Evolutionary conservation across 2,329 filamentous ascomycete genomes (phyloP), one percentile per base, ranked within the genome.

Genomic region (Aureobasidium namibiae): DNA sequence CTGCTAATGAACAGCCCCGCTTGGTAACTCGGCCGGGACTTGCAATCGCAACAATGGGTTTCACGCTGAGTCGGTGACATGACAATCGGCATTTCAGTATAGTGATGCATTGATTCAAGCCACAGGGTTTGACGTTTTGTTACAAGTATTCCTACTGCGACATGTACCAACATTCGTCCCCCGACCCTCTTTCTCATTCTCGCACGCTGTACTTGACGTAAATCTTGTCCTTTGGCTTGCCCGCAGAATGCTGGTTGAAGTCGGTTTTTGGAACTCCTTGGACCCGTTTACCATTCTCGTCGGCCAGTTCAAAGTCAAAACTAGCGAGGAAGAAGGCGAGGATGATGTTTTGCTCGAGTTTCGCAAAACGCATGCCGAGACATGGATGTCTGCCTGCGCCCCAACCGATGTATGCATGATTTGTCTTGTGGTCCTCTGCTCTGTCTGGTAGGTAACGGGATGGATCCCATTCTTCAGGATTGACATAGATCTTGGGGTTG

Each of bases 401-500:
- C 64, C 62, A 63, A 1, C 62, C 62, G 8, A 63, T 13, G 36
- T 38, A 63, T 1, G 49, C 72, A 61, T 73, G 68, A 5, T 60
- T 60, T 21, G 65, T 65, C 65, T 74, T 73, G 67, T 75, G 75
- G 63, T 80, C 78, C 63, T 82, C 79, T 2, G 73, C 78, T 21
- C 76, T 66, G 0, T 74, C 77, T 1, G 75, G 71, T 1, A 78
- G 61, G 64, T 77, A 82, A 13, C 81, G 69, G 4, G 68, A 67
- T 0, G 81, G 81, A 63, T 83, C 78, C 77, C 77, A 83, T 7
- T 68, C 69, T 1, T 67, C 38, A 0, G 81, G 79, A 21, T 82
- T 69, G 0, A 69, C 61, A 65, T 84, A 84, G 26, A 82, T 68
- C 0, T 71, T 64, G 0, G 75, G 73, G 63, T 83, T 69, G 59